Evolutionary conservation across 139 green algal genomes (phyloP).

Genomic region (Picochlorum sp.): DNA sequence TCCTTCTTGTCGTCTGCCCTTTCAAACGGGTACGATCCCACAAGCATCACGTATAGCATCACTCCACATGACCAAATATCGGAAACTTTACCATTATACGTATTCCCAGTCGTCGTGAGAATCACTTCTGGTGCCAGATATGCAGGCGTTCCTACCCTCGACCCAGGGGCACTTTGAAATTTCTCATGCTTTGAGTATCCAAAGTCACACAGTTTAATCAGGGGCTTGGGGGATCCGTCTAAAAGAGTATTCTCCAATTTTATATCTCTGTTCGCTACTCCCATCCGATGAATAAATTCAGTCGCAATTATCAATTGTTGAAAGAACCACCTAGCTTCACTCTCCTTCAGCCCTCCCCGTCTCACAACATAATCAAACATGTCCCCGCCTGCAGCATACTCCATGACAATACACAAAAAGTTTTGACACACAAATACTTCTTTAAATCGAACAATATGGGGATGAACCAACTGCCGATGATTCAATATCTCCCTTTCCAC

Average conservation of each 20-base stretch:
- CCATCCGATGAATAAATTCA: constrained; percentile 89
- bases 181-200: constrained; percentile 67
- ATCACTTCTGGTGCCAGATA: constrained; percentile 97
- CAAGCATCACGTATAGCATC: constrained; percentile 96
- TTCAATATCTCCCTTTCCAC: constrained; percentile 96
- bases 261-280: constrained; percentile 83
- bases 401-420: constrained; percentile 90
- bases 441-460: constrained; percentile 93
- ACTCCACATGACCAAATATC: constrained; percentile 97
- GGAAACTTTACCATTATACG: constrained; percentile 82
- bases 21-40: constrained; percentile 94
- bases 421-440: constrained; percentile 81
- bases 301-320: constrained; percentile 94
- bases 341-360: constrained; percentile 80
- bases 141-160: constrained; percentile 88
- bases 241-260: constrained; percentile 98
- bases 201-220: constrained; percentile 85
- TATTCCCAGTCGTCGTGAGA: constrained; percentile 68
- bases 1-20: constrained; percentile 73
- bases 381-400: constrained; percentile 83
- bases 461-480: constrained; percentile 84
- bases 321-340: constrained; percentile 96
- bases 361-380: constrained; percentile 94
- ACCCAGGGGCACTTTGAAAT: constrained; percentile 63
- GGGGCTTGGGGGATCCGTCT: constrained; percentile 61